Evolutionary conservation across 1,284 basidiomycete species (phyloP), one percentile per base, ranked within the genome.

Genomic region (Fomitopsis schrenkii): DNA sequence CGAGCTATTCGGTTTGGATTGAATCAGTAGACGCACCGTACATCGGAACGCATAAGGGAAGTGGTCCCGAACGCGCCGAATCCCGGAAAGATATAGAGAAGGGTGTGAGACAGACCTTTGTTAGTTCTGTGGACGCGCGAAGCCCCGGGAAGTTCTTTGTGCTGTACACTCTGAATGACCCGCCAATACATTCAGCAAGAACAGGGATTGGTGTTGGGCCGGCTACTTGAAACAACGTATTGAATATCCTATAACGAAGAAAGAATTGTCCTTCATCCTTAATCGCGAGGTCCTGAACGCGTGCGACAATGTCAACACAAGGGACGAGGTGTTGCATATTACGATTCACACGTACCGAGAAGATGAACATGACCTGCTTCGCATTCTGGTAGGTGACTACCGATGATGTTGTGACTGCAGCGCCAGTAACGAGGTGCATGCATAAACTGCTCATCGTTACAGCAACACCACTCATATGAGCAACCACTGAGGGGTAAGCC

Each of bases 131-230:
- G 0, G 90, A 91, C 1, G 86, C 81, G 28, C 80, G 82, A 15
- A 92, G 72, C 1, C 90, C 89, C 0, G 90, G 90, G 69, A 92
- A 92, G 69, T 90, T 87, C 67, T 92, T 92, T 0, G 90, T 91
- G 28, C 89, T 90, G 69, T 89, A 92, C 0, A 92, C 82, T 26
- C 81, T 82, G 71, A 92, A 92, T 1, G 76, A 63, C 0, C 85
- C 86, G 9, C 90, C 89, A 57, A 83, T 87, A 67, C 85, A 87
- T 71, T 91, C 87, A 1, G 88, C 87, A 66, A 89, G 83, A n/a
- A 91, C 79, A 4, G 80, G 79, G 0, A 80, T 72, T 46, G 79
- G 75, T 3, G 62, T 63, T 8, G 68, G 64, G 5, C 67, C 68
- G 15, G 63, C 62, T 2, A 63, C 54, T n/a, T 65, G 64, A 7